These are phyloP conservation scores for Crucibulum parvulum DNA, from an alignment of 1,284 basidiomycete species.

Conservation along the genomic window DNA sequence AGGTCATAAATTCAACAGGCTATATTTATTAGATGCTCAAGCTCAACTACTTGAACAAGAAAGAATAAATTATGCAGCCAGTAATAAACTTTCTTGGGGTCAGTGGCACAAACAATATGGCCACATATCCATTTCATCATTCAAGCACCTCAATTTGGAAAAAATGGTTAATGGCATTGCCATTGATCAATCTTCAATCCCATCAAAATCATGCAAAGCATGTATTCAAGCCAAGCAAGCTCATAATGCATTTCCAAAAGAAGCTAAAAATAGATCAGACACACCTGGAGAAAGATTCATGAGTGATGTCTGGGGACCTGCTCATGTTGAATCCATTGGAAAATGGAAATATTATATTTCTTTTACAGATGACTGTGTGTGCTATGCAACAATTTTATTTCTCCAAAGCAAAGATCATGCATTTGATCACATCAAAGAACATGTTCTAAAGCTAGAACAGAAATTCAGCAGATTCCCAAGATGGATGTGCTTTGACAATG, in stretches of 20 bases:
- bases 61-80: conserved; percentile 6
- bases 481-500: conserved; percentile 24
- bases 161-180: conserved; percentile 19
- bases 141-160: conserved; percentile 13
- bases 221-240: conserved; percentile 15
- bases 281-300: conserved; percentile 8
- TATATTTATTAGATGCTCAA: conserved; percentile 10
- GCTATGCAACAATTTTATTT: conserved; percentile 10
- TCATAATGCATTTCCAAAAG: conserved; percentile 7
- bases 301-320: conserved; percentile 20
- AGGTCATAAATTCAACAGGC: conserved; percentile 7
- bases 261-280: conserved; percentile 5
- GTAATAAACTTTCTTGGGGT: conserved; percentile 17
- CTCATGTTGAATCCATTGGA: conserved; percentile 5
- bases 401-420: conserved; percentile 22
- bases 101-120: conserved; percentile 23
- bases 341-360: conserved; percentile 19
- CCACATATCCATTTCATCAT: conserved; percentile 17
- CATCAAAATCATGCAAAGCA: conserved; percentile 13
- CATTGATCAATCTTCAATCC: conserved; percentile 21
- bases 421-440: neutral
- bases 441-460: neutral
- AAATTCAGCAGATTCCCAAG: conserved; percentile 18
- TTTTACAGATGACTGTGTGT: conserved; percentile 18
- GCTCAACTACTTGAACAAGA: conserved; percentile 5